Conservation (phyloP, 352 stramenopile species). For the Phytophthora fragariae region DNA sequence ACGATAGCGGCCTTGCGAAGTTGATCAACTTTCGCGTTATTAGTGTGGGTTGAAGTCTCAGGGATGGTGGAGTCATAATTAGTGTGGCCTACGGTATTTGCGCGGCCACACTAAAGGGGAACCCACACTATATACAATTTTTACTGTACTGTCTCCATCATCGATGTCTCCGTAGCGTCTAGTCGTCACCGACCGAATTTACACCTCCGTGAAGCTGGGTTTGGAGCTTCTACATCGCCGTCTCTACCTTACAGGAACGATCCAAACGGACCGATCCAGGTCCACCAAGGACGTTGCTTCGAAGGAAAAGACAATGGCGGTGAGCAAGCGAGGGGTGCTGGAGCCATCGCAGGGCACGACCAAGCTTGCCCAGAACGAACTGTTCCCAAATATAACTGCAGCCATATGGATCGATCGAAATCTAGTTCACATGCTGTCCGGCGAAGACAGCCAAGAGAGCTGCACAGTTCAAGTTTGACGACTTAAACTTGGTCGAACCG, state of each 20-base stretch:
- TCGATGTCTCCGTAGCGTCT: constrained; percentile 1
- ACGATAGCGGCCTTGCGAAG: no score
- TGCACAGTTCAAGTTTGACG: constrained; percentile 1
- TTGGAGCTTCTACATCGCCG: constrained; percentile 4
- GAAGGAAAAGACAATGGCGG: background rate
- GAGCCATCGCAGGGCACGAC: constrained; percentile 8
- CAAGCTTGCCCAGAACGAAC: constrained; percentile 12
- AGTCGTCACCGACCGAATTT: background rate
- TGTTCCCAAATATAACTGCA: constrained; percentile 1
- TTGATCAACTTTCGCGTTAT: no score
- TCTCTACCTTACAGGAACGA: constrained; percentile 4
- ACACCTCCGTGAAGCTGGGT: constrained; percentile 3
- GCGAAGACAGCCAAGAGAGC: background rate
- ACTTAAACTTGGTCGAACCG: no score
- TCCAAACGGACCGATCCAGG: background rate
- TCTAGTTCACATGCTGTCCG: constrained; percentile 8
- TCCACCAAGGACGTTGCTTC: background rate
- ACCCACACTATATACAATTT: no score
- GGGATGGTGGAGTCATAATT: no score
- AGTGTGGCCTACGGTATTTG: no score
- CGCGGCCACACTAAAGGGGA: no score
- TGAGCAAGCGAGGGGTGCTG: constrained; percentile 1
- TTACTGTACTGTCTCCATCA: background rate
- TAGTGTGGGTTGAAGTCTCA: no score
- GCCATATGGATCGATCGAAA: constrained; percentile 23